Conservation (phyloP, 1,139 yeast genomes). For the Pichia sorboxylosa region DNA sequence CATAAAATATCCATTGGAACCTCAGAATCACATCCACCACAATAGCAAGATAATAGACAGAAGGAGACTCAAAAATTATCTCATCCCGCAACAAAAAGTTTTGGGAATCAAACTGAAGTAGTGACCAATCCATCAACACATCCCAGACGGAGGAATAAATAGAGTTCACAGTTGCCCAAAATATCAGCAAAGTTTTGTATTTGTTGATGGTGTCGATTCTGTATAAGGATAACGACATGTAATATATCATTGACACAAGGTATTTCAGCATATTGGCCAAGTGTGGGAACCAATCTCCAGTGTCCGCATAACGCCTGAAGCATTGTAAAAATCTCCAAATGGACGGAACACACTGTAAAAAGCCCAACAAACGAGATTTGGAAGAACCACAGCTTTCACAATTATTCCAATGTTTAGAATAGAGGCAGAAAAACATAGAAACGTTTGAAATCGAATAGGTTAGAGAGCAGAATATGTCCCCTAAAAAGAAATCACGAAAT, state of each 20-base stretch:
- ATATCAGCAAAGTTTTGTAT: conserved; percentile 50
- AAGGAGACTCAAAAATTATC: conserved; percentile 47
- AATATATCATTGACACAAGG: conserved; percentile 51
- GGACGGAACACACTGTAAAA: conserved; percentile 73
- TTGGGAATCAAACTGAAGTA: conserved; percentile 54
- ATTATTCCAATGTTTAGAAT: conserved; percentile 58
- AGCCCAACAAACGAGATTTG: conserved; percentile 67
- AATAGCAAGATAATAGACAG: conserved; percentile 65
- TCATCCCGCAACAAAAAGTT: conserved; percentile 59
- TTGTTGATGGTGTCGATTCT: conserved; percentile 43
- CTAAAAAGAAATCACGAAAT: conserved; percentile 84
- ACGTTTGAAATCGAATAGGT: conserved; percentile 81
- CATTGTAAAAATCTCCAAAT: conserved; percentile 89
- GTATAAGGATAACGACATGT: conserved; percentile 67
- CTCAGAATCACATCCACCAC: conserved; percentile 60
- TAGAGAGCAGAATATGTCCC: conserved; percentile 80
- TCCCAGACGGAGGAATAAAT: conserved; percentile 73
- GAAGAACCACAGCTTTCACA: conserved; percentile 64
- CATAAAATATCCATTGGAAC: conserved; percentile 86
- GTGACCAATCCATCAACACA: conserved; percentile 89
- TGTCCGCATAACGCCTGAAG: conserved; percentile 78
- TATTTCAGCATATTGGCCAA: conserved; percentile 83
- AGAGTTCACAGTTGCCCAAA: conserved; percentile 67
- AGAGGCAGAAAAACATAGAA: conserved; percentile 76
- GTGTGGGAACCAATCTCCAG: conserved; percentile 96